phyloP scores from a whole-genome alignment of 2,329 filamentous ascomycete genomes.

The Venturia asperata region DNA sequence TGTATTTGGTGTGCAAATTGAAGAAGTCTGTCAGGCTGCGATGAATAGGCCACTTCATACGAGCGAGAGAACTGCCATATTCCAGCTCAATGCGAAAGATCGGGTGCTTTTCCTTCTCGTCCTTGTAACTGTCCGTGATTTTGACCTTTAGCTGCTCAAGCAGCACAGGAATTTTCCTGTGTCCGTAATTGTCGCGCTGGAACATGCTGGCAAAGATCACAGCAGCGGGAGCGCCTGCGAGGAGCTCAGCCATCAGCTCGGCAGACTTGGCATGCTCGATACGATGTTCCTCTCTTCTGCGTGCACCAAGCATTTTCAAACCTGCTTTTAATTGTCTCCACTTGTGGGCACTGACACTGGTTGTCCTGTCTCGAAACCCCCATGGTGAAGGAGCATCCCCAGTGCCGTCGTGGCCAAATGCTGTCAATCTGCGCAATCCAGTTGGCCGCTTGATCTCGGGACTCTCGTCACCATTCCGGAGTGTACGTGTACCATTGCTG shows the following conservation, averaged over 20 bases:
- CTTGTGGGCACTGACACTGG: conserved; percentile 58
- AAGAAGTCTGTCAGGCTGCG: conserved; percentile 83
- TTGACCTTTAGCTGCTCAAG: conserved; percentile 88
- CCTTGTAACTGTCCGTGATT: conserved; percentile 70
- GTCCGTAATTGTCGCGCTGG: conserved; percentile 91
- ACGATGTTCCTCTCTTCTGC: conserved; percentile 73
- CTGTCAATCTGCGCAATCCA: conserved; percentile 40
- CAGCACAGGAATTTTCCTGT: conserved; percentile 88
- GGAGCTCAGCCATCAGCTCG: conserved; percentile 88
- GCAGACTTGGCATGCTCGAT: conserved; percentile 94
- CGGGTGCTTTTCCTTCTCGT: conserved; percentile 64
- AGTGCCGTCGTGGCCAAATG: conserved; percentile 28
- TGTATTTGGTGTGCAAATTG: conserved; percentile 91
- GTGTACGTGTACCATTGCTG: conserved; percentile 21
- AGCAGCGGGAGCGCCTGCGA: conserved; percentile 86
- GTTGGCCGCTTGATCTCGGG: conserved; percentile 36
- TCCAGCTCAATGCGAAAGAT: conserved; percentile 89
- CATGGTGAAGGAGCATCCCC: conserved; percentile 35
- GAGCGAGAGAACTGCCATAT: conserved; percentile 88
- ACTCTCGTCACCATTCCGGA: conserved; percentile 26
- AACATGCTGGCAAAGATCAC: conserved; percentile 96
- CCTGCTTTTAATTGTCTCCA: conserved; percentile 93
- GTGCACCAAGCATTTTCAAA: conserved; percentile 66
- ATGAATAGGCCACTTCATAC: conserved; percentile 94
- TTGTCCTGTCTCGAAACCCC: conserved; percentile 41